Evolutionary conservation across 2,329 filamentous ascomycete species (phyloP), one percentile per base, ranked within the genome.

Genomic region (Aspergillus puulaauensis): DNA sequence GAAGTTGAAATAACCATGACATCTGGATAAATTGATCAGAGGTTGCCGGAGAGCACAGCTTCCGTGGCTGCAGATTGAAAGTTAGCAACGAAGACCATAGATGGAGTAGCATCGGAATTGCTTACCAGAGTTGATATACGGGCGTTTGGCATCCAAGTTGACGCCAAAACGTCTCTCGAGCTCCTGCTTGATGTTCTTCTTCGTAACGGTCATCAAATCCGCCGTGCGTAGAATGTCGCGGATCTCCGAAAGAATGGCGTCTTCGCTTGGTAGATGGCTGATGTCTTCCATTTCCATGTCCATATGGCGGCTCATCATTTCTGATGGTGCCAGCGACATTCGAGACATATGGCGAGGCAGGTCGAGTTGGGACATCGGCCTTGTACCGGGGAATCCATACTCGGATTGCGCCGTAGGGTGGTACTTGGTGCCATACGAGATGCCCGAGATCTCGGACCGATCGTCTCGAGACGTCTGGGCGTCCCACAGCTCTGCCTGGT

Each of bases 401-500:
- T 96, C 89, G 3, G 87, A 90, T 46, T 82, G 80, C 56, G 79
- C 85, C 24, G 83, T 85, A 27, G 83, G 82, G 66, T 79, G 84
- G 63, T 84, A 89, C 78, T 96, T 96, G 61, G 95, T 99, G 55
- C 87, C 93, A 72, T 98, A 99, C 55, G 90, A 96, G 79, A 91
- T 90, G 57, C 93, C 93, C n/a, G 92, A 97, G 52, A 93, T 79
- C 75, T 97, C 93, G 9, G 92, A 96, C 59, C 84, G 88, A 71
- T 99, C 95, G 68, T 87, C 84, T 49, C 82, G 83, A 59, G 89
- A 88, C n/a, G 90, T 96, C 77, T 96, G 91, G 1, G 90, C 89
- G 71, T 99, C 95, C 95, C 93, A 99, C 45, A 99, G 86, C 82
- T 98, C 95, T 62, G 90, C 90, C 76, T 99, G 95, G 75, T 98